Conservation (phyloP, 2,329 filamentous ascomycete species). For the Mycosphaerella sp. region DNA sequence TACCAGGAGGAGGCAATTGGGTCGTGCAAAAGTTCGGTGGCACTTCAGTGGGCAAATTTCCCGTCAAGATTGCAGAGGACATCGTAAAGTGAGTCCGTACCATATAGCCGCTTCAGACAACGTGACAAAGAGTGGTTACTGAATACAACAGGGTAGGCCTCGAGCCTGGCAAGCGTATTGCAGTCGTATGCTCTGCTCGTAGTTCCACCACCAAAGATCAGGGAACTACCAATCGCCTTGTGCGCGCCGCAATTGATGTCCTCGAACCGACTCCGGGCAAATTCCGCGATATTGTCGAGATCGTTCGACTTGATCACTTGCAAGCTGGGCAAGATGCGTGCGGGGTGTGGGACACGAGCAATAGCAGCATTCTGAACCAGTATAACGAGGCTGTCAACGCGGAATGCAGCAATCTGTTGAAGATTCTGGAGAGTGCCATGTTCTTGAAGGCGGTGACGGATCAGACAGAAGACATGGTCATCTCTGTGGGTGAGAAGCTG, state of each 20-base stretch:
- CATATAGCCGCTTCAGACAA: neutral
- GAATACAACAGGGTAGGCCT: conserved; percentile 44
- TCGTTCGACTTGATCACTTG: conserved; percentile 77
- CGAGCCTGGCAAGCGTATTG: conserved; percentile 60
- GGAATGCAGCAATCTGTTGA: conserved; percentile 75
- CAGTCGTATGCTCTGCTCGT: conserved; percentile 90
- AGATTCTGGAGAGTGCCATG: conserved; percentile 62
- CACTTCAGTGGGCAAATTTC: conserved; percentile 92
- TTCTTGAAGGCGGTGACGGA: conserved; percentile 48
- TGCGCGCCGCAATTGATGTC: conserved; percentile 45
- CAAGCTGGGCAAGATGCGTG: conserved; percentile 55
- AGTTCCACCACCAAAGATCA: conserved; percentile 92
- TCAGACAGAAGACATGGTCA: conserved; percentile 61
- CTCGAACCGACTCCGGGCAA: conserved; percentile 40
- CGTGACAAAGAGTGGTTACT: conserved; percentile 11
- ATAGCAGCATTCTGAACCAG: conserved; percentile 41
- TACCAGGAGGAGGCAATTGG: conserved; percentile 55
- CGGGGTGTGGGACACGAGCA: conserved; percentile 22
- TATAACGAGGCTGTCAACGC: conserved; percentile 63
- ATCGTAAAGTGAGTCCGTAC: conserved; percentile 52
- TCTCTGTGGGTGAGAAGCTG: conserved; percentile 93
- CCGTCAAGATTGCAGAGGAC: conserved; percentile 52
- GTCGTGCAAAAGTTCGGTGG: conserved; percentile 93
- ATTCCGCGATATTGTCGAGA: conserved; percentile 69
- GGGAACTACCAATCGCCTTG: conserved; percentile 79